Base-by-base conservation (phyloP, 768 basidiomycete genomes). In the Roridomyces roridus region DNA sequence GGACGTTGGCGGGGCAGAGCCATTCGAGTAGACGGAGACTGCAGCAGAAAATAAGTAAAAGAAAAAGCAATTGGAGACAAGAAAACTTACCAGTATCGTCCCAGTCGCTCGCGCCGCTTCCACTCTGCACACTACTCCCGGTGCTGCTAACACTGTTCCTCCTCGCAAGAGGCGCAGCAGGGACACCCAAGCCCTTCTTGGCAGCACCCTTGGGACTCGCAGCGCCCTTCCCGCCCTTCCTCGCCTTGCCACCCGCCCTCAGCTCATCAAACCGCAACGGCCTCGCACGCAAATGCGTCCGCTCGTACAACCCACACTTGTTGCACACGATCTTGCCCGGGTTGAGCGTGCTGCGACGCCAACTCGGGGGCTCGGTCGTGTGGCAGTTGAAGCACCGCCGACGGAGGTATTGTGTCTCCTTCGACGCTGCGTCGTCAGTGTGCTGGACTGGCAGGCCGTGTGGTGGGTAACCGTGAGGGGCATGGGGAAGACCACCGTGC, bases 321-420 rank as follows among this genome's bases (percentile, higher is more conserved):
- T 94, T 94, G 82, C 92, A 94, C 41, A 94, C 92, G 67, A 94
- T 94, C 74, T 94, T 94, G 62, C 92, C 92, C 0, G 90, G 91
- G 72, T 92, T 92, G 67, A 94, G 87, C 5, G 92, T 94, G 26
- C 86, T 88, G 41, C 92, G 85, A 50, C 92, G 87, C 92, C 92
- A 94, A 23, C 85, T 87, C 7, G 92, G 92, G 0, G 92, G 92
- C 69, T 94, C 92, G 2, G 92, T 94, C 18, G 92, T 92, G 69
- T 92, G 92, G 76, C 92, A 94, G 74, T 94, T 94, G 80, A 89
- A 91, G 76, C 92, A 94, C 9, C 91, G 81, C 35, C 92, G 82
- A 21, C 92, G 89, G 52, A 94, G 87, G 69, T 92, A 93, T 74
- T 94, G 92, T 0, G 92, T 94, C 71, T 94, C 92, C 73, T 94